Conservation (phyloP, 352 stramenopile species). For the Phytopythium kandeliae region DNA sequence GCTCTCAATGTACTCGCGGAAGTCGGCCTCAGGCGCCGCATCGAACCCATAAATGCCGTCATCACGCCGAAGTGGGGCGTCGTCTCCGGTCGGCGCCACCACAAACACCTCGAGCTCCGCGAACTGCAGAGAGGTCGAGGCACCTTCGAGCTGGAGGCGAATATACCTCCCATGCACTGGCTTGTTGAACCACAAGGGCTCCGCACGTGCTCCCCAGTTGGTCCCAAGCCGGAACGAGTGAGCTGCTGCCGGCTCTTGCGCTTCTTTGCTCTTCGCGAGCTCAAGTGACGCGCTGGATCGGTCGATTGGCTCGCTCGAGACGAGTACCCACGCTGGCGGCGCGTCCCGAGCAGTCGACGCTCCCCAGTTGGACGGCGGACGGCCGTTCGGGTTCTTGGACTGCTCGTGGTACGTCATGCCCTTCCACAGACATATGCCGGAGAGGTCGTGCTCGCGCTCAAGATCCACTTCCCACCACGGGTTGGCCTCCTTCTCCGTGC, state of each 20-base stretch:
- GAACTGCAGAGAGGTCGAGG: slow-evolving; percentile 43
- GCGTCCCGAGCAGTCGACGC: slow-evolving; percentile 20
- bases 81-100: background rate
- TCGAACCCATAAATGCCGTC: slow-evolving; percentile 67
- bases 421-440: slow-evolving; percentile 61
- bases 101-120: slow-evolving; percentile 59
- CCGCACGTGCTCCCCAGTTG: slow-evolving; percentile 18
- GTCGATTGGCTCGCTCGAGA: slow-evolving; percentile 41
- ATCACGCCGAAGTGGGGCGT: slow-evolving; percentile 11
- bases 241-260: slow-evolving; percentile 4
- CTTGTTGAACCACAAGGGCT: slow-evolving; percentile 16
- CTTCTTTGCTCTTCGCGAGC: slow-evolving; percentile 13
- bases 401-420: slow-evolving; percentile 67
- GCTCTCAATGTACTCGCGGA: slow-evolving; percentile 44
- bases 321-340: slow-evolving; percentile 45
- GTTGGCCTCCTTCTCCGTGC: slow-evolving; percentile 48
- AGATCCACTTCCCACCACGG: slow-evolving; percentile 78
- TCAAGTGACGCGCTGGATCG: slow-evolving; percentile 10
- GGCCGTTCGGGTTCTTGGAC: slow-evolving; percentile 29
- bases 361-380: slow-evolving; percentile 32
- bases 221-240: slow-evolving; percentile 15
- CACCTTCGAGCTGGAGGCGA: slow-evolving; percentile 46
- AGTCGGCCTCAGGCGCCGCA: slow-evolving; percentile 22
- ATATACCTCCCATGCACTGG: slow-evolving; percentile 35
- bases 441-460: slow-evolving; percentile 20